These are phyloP conservation scores for Xylariaceae sp. DNA, from an alignment of 2,329 filamentous ascomycete species.

Conservation along the genomic window DNA sequence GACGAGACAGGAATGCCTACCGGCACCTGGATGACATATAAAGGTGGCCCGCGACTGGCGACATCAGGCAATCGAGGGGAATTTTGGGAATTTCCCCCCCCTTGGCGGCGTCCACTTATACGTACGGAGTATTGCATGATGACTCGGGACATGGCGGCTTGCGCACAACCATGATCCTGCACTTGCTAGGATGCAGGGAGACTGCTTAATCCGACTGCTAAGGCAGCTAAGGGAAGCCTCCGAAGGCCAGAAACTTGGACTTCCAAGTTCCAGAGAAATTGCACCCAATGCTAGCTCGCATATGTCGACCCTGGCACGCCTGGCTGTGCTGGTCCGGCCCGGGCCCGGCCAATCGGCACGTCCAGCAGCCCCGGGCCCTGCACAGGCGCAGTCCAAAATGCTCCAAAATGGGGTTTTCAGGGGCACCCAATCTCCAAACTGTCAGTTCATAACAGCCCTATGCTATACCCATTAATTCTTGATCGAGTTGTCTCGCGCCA, in stretches of 20 bases:
- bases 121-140: slow-evolving; percentile 16
- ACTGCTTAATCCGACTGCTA: slow-evolving; percentile 6
- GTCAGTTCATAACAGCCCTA: neutral
- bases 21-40: slow-evolving; percentile 13
- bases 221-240: slow-evolving; percentile 2
- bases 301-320: neutral
- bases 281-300: slow-evolving; percentile 13
- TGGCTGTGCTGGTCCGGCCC: too few species aligned
- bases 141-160: slow-evolving; percentile 4
- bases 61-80: slow-evolving; percentile 2
- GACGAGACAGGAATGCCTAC: slow-evolving; percentile 3
- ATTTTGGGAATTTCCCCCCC: neutral
- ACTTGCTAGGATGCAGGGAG: slow-evolving; percentile 4
- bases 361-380: neutral
- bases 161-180: slow-evolving; percentile 1
- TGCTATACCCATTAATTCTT: neutral
- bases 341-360: neutral
- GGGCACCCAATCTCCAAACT: too few species aligned
- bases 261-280: slow-evolving; percentile 20
- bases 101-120: slow-evolving; percentile 9
- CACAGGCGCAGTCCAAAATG: too few species aligned
- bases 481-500: neutral
- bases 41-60: slow-evolving; percentile 3
- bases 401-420: too few species aligned
- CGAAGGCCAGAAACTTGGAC: slow-evolving; percentile 10